Percentiles rank a stretch among this genome's conserved stretches.
phyloP scores from a whole-genome alignment of 2,329 filamentous ascomycete genomes.

The Pseudogymnoascus sp. region DNA sequence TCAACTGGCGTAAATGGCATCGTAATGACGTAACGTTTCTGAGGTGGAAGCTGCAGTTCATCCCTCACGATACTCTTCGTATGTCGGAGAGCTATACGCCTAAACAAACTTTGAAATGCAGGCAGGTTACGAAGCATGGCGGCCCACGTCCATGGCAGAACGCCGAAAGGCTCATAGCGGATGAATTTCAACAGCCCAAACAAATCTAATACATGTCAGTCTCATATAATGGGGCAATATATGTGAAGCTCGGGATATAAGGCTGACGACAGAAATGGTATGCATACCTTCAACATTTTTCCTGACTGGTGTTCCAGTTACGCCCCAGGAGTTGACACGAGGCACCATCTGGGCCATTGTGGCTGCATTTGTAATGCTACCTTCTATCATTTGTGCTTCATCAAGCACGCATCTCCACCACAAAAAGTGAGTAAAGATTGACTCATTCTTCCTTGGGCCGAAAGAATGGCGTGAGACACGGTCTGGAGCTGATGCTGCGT shows the following conservation, averaged over 20 bases:
- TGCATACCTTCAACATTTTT: constrained; percentile 49
- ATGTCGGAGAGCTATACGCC: constrained; percentile 67
- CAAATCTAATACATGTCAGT: constrained; percentile 47
- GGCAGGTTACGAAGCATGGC: constrained; percentile 40
- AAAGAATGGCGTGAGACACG: constrained; percentile 55
- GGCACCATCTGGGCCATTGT: constrained; percentile 72
- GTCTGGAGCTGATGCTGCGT: constrained; percentile 57
- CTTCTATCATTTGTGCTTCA: constrained; percentile 90
- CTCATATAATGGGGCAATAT: background rate
- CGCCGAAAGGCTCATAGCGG: constrained; percentile 66
- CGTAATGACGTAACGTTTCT: constrained; percentile 79
- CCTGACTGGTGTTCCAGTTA: constrained; percentile 83
- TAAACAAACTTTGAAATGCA: constrained; percentile 62
- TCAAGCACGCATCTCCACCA: constrained; percentile 82
- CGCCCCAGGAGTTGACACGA: constrained; percentile 79
- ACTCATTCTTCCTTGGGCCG: constrained; percentile 55
- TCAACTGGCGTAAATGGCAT: constrained; percentile 87
- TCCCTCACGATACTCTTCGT: constrained; percentile 73
- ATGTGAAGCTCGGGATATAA: background rate
- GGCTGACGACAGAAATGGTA: background rate
- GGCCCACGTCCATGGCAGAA: background rate
- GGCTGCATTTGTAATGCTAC: constrained; percentile 74
- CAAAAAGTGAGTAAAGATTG: constrained; percentile 68
- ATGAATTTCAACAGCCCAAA: constrained; percentile 77
- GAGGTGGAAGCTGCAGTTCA: constrained; percentile 70